A percentile compares a stretch with the other conserved stretches of the same genome.
Evolutionary conservation across 2,329 filamentous ascomycete species (phyloP).

Genomic region (Cladosporium phlei): DNA sequence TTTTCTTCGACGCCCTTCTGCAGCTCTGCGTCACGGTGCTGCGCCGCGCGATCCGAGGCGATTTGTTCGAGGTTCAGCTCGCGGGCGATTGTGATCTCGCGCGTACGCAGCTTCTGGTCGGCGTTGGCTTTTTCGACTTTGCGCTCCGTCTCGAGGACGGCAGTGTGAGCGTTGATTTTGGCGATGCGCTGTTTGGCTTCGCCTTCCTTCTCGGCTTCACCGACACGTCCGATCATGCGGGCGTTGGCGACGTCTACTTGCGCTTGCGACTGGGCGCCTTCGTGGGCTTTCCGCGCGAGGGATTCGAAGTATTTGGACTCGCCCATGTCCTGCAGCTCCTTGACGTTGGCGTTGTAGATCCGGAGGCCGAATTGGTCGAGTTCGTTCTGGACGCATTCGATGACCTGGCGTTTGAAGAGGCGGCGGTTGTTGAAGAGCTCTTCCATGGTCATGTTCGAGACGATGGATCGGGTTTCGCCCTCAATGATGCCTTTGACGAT

Average conservation of each 20-base stretch:
- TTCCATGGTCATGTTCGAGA: conserved; percentile 88
- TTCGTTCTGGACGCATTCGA: conserved; percentile 66
- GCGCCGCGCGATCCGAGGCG: conserved; percentile 65
- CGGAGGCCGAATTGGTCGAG: conserved; percentile 71
- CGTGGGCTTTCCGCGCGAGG: conserved; percentile 76
- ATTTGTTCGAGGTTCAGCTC: conserved; percentile 74
- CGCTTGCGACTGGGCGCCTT: conserved; percentile 78
- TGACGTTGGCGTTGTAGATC: conserved; percentile 70
- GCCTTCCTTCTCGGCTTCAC: conserved; percentile 72
- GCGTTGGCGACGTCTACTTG: conserved; percentile 58
- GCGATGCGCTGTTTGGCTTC: conserved; percentile 80
- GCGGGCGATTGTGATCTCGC: conserved; percentile 66
- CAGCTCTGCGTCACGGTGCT: conserved; percentile 73
- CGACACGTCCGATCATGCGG: conserved; percentile 62
- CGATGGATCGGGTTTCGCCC: conserved; percentile 77
- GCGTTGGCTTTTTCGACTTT: conserved; percentile 74
- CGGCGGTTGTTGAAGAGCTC: conserved; percentile 77
- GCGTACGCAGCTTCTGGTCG: conserved; percentile 69
- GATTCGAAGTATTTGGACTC: conserved; percentile 80
- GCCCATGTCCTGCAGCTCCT: conserved; percentile 78
- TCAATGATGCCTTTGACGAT: conserved; percentile 90
- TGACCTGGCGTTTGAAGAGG: conserved; percentile 59
- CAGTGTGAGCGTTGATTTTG: conserved; percentile 81
- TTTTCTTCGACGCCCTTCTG: conserved; percentile 73
- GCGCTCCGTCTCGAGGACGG: conserved; percentile 76